Percentiles rank a stretch among this genome's conserved stretches.
Evolutionary conservation across 225 moss, liverwort and hornwort species (phyloP).

Genomic region (Neckera pumila): DNA sequence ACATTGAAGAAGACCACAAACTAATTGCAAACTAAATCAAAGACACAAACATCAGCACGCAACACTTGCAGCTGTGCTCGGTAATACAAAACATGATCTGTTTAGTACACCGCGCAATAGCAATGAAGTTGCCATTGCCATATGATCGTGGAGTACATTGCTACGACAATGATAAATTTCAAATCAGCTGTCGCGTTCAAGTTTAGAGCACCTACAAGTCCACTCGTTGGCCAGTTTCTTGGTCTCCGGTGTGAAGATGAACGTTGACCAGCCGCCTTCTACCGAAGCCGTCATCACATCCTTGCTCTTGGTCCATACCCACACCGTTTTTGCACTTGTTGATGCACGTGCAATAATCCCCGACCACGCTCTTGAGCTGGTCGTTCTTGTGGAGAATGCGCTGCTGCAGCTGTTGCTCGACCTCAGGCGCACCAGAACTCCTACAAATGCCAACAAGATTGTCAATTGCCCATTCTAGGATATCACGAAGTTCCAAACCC

Average conservation of each 20-base stretch:
- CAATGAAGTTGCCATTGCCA: background rate
- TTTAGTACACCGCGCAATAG: background rate
- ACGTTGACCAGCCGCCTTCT: conserved; percentile 86
- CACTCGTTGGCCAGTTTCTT: conserved; percentile 57
- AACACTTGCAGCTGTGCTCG: background rate
- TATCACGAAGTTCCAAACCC: background rate
- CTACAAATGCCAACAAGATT: background rate
- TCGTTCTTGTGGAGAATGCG: background rate
- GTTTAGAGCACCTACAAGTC: conserved; percentile 31
- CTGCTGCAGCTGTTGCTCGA: background rate
- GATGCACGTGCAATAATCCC: background rate
- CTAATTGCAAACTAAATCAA: background rate
- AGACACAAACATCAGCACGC: background rate
- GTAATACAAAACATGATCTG: background rate
- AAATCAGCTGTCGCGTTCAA: background rate
- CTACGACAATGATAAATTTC: background rate
- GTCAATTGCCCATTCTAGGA: background rate
- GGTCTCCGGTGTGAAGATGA: conserved; percentile 62
- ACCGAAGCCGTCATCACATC: conserved; percentile 95
- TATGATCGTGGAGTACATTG: background rate
- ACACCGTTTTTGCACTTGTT: conserved; percentile 41
- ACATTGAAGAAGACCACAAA: background rate
- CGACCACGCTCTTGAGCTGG: background rate
- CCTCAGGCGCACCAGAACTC: background rate
- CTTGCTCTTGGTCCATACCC: conserved; percentile 90